Evolutionary conservation across 495 filamentous ascomycete genomes (phyloP), one percentile per base, ranked within the genome.

Genomic region (Hapsidospora chrysogenum): DNA sequence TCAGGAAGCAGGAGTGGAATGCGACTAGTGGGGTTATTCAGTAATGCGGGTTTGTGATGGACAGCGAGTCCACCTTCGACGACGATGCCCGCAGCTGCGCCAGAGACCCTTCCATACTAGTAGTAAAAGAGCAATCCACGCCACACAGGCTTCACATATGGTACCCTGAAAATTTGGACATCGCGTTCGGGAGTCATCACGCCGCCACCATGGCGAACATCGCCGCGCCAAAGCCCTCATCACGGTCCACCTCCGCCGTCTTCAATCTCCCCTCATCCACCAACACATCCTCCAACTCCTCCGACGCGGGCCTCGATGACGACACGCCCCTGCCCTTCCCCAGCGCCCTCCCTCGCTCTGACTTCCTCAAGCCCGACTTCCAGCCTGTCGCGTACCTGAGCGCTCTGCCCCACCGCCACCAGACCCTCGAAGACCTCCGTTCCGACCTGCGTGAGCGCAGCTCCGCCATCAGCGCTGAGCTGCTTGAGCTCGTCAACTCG

Each of bases 401-500:
- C 4, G 76, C 77, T 3, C 64, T 95, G 1, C 76, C 66, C 20
- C 77, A 85, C 48, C 77, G 89, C 1, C 86, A 95, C 50, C 89
- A 97, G 51, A 94, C 84, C 2, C 80, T 99, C 31, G 87, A 93
- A 52, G 92, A 99, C 53, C 64, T 99, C 13, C 80, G 86, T 11
- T 53, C 74, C 18, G 92, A 99, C 44, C 64, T 99, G 3, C 74
- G 85, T 11, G 64, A 78, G 29, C 68, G 89, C 17, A 75, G 72
- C 38, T 70, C 78, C 41, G 62, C 74, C 13, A 70, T 96, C 32
- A 76, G 71, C 41, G 74, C 76, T 37, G 87, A 99, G 52, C 61
- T 99, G 7, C 64, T 96, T 3, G 86, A 94, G 51, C 70, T 96
- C 1, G 86, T 99, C 41, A 96, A 96, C 49, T 66, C 78, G 20